Base-by-base conservation (phyloP, 306 rosid genomes). In the Clitoria ternatea region DNA sequence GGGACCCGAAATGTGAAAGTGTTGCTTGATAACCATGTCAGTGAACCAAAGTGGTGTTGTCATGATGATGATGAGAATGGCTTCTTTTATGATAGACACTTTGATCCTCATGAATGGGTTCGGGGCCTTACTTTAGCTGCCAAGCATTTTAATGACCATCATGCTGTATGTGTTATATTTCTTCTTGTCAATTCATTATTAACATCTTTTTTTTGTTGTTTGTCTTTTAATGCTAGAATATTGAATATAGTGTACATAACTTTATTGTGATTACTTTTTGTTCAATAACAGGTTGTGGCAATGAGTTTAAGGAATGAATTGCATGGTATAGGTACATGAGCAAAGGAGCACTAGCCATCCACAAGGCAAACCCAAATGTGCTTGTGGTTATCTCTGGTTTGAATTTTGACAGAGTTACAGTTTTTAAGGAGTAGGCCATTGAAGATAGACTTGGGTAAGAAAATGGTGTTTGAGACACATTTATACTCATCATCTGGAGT, bases 291-390 rank as follows among this genome's bases (percentile, higher is more conserved):
- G 88, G 78, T 88, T 60, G 77, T 81, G n/a, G 85, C 85, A 35
- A 79, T 80, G 85, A 83, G 92, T 39, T 44, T 88, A 71, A 70
- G 86, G 69, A 88, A 88, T 24, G 93, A 88, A 45, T 22, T 88
- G 2, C 93, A 79, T 17, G 93, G 92, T 67, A 71, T 19, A 60
- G 11, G 2, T 83, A 81, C 35, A 72, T 85, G 56, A 61, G 68
- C 20, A 15, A 37, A 70, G 92, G 39, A 74, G 84, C 86, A 40
- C 43, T 40, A 11, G 66, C 77, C 3, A 56, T 87, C 18, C 86
- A 87, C 27, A 37, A 12, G 48, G 44, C 35, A 62, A 85, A 85
- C 11, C 90, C 86, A 7, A 57, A 81, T 0, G 75, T 85, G 1
- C 66, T 85, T 0, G 85, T 88, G 5, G 26, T 85, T 2, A 42